These are phyloP conservation scores for Breynia disticha DNA, from an alignment of 441 rosid genomes.

Conservation along the genomic window DNA sequence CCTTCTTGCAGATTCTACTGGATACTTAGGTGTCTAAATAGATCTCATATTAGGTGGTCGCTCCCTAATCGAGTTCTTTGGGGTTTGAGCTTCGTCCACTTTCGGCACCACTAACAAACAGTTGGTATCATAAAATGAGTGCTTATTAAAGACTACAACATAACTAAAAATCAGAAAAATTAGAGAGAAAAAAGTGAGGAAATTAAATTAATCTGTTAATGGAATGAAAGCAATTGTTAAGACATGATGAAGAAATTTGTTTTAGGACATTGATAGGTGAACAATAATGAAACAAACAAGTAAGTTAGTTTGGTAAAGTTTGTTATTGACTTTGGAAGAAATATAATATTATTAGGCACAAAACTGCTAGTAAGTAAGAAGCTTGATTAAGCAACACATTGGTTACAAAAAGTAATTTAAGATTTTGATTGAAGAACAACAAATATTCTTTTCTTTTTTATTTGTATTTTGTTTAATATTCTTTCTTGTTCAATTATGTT, in stretches of 20 bases:
- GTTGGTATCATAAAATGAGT: too few relatives aligned
- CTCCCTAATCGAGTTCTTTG: too few relatives aligned
- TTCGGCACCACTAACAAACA: too few relatives aligned
- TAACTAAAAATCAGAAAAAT: too few relatives aligned
- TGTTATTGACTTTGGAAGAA: conserved; percentile 32
- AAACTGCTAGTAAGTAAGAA: not conserved
- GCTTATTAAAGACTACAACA: too few relatives aligned
- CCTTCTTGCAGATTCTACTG: too few relatives aligned
- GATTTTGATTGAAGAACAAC: not conserved
- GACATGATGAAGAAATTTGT: conserved; percentile 1
- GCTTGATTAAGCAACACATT: not conserved
- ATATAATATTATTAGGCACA: not conserved
- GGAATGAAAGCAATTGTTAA: conserved; percentile 15
- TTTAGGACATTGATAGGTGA: conserved; percentile 32
- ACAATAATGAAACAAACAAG: conserved; percentile 20
- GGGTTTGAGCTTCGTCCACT: too few relatives aligned
- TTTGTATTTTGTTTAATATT: not conserved
- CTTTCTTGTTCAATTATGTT: not conserved
- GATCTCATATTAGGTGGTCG: too few relatives aligned
- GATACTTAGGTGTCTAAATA: too few relatives aligned
- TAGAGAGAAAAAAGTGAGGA: not conserved
- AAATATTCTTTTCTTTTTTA: not conserved
- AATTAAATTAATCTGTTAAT: conserved; percentile 4
- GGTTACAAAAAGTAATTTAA: not conserved
- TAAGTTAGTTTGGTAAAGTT: conserved; percentile 33